Evolutionary conservation across 257 asterid genomes (phyloP).

Genomic region (Haberlea rhodopensis): DNA sequence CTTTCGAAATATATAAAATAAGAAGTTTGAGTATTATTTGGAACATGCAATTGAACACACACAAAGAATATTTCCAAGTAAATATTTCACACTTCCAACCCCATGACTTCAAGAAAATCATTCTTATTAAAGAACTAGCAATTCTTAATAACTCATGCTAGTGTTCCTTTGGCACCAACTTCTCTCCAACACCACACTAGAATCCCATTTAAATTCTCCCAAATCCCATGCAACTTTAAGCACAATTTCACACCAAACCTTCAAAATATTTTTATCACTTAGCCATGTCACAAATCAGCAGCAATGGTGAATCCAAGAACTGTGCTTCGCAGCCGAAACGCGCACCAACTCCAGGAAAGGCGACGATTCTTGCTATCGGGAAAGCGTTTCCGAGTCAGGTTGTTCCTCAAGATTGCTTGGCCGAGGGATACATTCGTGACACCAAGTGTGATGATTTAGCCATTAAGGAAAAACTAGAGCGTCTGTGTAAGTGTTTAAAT

Average conservation of each 20-base stretch:
- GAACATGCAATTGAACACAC: no score
- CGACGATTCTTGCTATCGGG: constrained; percentile 74
- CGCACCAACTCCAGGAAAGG: constrained; percentile 64
- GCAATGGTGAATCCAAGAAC: constrained; percentile 27
- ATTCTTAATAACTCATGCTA: constrained; percentile 53
- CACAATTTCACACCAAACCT: constrained; percentile 20
- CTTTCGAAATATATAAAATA: no score
- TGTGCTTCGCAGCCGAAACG: constrained; percentile 27
- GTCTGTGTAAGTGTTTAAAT: constrained; percentile 83
- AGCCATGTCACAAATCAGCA: constrained; percentile 48
- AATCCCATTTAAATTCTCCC: constrained; percentile 37
- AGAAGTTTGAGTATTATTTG: no score
- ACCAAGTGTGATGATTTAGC: constrained; percentile 65
- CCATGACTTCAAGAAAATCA: constrained; percentile 4
- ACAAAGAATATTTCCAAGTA: constrained; percentile 35
- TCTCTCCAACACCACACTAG: constrained; percentile 48
- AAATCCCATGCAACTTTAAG: constrained; percentile 11
- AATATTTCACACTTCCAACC: constrained; percentile 25
- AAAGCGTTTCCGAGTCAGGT: constrained; percentile 83
- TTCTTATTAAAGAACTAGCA: neutral
- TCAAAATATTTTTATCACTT: neutral
- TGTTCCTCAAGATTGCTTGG: constrained; percentile 79
- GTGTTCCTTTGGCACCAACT: constrained; percentile 41
- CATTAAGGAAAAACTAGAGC: constrained; percentile 77
- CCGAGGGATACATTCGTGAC: constrained; percentile 83